These are phyloP conservation scores for Eremothecium coryli DNA, from an alignment of 1,139 yeast species.

Conservation along the genomic window DNA sequence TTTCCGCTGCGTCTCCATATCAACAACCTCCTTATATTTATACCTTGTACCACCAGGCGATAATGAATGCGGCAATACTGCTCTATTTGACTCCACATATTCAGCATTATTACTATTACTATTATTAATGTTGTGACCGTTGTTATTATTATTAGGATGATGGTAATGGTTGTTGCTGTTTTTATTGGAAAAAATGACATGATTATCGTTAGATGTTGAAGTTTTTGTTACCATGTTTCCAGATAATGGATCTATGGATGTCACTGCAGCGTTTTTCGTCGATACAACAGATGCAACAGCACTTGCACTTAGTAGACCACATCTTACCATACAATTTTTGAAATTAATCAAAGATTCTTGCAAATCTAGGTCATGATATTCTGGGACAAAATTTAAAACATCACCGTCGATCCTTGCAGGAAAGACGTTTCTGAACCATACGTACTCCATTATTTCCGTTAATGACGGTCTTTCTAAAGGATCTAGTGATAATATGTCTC, in stretches of 20 bases:
- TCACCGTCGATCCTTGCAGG: constrained; percentile 62
- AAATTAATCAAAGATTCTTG: constrained; percentile 65
- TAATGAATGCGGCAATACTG: constrained; percentile 75
- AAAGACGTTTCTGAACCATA: constrained; percentile 80
- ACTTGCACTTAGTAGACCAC: constrained; percentile 45
- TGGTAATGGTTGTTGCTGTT: constrained; percentile 2
- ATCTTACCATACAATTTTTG: constrained; percentile 51
- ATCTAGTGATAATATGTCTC: constrained; percentile 62
- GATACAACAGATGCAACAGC: constrained; percentile 8
- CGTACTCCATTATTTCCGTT: constrained; percentile 68
- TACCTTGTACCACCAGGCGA: constrained; percentile 88
- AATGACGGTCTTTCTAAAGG: constrained; percentile 78
- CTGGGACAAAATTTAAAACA: constrained; percentile 55
- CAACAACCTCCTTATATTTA: constrained; percentile 67
- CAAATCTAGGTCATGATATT: constrained; percentile 41
- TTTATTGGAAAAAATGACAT: neutral
- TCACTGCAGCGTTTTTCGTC: constrained; percentile 30
- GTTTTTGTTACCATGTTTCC: neutral
- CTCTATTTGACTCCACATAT: constrained; percentile 52
- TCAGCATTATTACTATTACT: constrained; percentile 1
- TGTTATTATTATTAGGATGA: neutral
- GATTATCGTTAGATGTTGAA: constrained; percentile 8
- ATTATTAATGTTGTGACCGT: neutral
- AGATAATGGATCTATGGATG: constrained; percentile 25
- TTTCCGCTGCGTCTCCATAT: constrained; percentile 28